Evolutionary conservation across 2,329 filamentous ascomycete species (phyloP), one percentile per base, ranked within the genome.

Genomic region (Rhinocladiella similis): DNA sequence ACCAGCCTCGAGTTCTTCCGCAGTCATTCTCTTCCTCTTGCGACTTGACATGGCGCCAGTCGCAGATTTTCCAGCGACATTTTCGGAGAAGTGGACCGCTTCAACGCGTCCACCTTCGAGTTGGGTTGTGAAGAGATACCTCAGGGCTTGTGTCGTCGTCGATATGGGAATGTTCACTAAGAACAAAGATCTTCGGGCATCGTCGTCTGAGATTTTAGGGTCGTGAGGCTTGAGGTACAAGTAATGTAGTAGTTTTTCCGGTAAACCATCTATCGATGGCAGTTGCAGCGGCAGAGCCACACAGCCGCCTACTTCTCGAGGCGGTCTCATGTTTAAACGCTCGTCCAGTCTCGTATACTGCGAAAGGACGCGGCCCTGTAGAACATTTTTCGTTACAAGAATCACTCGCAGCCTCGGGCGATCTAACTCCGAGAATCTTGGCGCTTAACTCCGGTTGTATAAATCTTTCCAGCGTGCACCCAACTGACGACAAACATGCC

Each of bases 161-260:
- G 97, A 92, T 61, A 88, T 80, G 5, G 94, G 94, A 1, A 95
- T 76, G 67, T 99, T 97, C 62, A 92, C 89, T n/a, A 96, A 70
- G 73, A 96, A 99, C 16, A 99, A 80, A 59, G 89, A 91, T 65
- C 92, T 86, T 14, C 84, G 77, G 65, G 93, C 88, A 71, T 89
- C 82, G 53, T 82, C 79, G 6, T 88, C 88, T 13, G 89, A 85
- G 39, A 89, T 81, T 74, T 88, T 90, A 59, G 93, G 91, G 45
- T 86, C 81, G 73, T 97, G 92, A 53, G 85, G 85, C 63, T 90
- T 90, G 53, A 97, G 75, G 75, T 96, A 96, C 67, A 97, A 78
- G 73, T 92, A 90, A 75, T 97, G 94, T 48, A 83, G 84, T 56
- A 85, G 81, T 42, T 81, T 73, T 41, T 79, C 73, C 20, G 85